Conservation (phyloP, 2,329 filamentous ascomycete species). For the Pseudocercospora vitis region DNA sequence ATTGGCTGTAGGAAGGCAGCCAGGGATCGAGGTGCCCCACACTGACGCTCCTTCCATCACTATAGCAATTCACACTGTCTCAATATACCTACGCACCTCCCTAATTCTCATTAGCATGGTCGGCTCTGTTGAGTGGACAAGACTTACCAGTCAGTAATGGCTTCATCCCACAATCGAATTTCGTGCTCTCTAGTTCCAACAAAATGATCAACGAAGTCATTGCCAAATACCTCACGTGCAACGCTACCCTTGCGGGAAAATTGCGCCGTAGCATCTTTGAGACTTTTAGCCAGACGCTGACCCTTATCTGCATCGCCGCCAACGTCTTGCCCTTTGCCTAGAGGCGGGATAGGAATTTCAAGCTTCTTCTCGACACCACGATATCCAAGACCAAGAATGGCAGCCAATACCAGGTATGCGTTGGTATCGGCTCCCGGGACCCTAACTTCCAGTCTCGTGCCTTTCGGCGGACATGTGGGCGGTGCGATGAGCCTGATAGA, state of each 20-base stretch:
- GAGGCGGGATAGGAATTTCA: constrained; percentile 74
- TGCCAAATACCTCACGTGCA: constrained; percentile 89
- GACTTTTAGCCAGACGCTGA: constrained; percentile 73
- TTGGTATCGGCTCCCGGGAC: constrained; percentile 95
- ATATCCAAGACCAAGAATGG: constrained; percentile 85
- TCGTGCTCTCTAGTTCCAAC: constrained; percentile 91
- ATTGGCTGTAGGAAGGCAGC: too few relatives aligned
- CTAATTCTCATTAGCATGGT: constrained; percentile 27
- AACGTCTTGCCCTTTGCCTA: constrained; percentile 81
- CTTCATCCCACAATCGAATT: constrained; percentile 86
- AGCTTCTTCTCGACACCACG: constrained; percentile 91
- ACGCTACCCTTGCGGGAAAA: constrained; percentile 79
- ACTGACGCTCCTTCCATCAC: neutral
- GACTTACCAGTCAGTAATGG: constrained; percentile 91
- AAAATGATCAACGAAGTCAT: constrained; percentile 95
- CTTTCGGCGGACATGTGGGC: constrained; percentile 77
- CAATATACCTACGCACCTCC: constrained; percentile 43
- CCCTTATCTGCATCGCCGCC: constrained; percentile 71
- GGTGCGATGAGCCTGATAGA: constrained; percentile 87
- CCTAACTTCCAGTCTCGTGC: constrained; percentile 88
- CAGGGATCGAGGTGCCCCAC: neutral
- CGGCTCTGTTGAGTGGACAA: neutral
- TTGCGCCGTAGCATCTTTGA: constrained; percentile 78
- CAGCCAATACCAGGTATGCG: constrained; percentile 79
- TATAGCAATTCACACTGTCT: constrained; percentile 36